These are phyloP conservation scores for Boletus semigastroideus DNA, from an alignment of 1,284 basidiomycete genomes.

Conservation along the genomic window DNA sequence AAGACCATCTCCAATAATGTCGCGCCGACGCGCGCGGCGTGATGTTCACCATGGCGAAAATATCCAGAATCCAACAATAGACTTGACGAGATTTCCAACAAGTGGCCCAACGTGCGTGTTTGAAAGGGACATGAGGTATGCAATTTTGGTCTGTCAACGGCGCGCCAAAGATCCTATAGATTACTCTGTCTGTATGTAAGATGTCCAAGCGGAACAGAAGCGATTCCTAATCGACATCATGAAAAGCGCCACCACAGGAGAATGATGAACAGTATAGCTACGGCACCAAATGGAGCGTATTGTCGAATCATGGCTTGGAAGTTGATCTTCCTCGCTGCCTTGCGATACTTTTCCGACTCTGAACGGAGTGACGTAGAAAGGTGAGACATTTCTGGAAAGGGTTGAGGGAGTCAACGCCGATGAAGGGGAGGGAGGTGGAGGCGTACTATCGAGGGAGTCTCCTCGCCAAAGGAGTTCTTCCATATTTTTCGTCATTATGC, in stretches of 20 bases:
- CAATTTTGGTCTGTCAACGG: not conserved
- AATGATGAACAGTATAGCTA: slow-evolving; percentile 80
- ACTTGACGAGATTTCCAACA: not conserved
- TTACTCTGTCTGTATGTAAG: slow-evolving; percentile 28
- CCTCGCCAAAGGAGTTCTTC: slow-evolving; percentile 98
- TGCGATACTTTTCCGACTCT: slow-evolving; percentile 97
- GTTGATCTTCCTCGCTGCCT: slow-evolving; percentile 94
- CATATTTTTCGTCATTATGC: slow-evolving; percentile 99
- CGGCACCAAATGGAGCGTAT: slow-evolving; percentile 88
- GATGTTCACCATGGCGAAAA: not conserved
- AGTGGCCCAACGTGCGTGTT: not conserved
- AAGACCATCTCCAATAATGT: not conserved
- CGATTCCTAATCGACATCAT: slow-evolving; percentile 31
- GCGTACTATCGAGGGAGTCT: slow-evolving; percentile 87
- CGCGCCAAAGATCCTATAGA: slow-evolving; percentile 23
- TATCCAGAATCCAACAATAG: not conserved
- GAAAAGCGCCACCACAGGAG: slow-evolving; percentile 92
- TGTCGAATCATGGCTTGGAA: slow-evolving; percentile 91
- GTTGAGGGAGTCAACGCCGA: slow-evolving; percentile 3
- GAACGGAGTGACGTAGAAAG: slow-evolving; percentile 96
- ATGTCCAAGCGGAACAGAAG: slow-evolving; percentile 15
- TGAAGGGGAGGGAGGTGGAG: not conserved
- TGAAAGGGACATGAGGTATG: not conserved
- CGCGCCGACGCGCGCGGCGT: not conserved
- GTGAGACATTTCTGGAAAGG: slow-evolving; percentile 85